Conservation (phyloP, 371 early-diverging fungal genomes). For the Entomophthora muscae region DNA sequence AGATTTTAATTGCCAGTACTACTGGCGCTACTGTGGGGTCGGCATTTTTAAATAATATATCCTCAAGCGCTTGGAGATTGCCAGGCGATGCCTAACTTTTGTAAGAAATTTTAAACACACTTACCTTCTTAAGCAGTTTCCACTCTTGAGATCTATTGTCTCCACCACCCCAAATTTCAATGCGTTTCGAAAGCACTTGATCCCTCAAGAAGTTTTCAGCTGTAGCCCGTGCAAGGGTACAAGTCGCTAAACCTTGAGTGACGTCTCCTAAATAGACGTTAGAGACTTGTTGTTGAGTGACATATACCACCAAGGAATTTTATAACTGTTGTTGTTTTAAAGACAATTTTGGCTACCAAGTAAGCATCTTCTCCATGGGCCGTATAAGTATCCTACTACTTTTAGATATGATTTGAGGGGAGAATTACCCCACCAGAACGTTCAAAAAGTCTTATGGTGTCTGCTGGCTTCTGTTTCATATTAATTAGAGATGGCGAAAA, state of each 20-base stretch:
- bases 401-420: neutral
- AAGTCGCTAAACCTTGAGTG: slow-evolving; percentile 44
- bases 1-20: slow-evolving; percentile 54
- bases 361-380: slow-evolving; percentile 80
- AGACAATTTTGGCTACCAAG: slow-evolving; percentile 62
- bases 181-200: slow-evolving; percentile 33
- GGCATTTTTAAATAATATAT: slow-evolving; percentile 52
- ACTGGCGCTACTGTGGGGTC: slow-evolving; percentile 60
- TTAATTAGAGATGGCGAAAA: neutral
- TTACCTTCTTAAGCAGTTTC: neutral
- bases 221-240: slow-evolving; percentile 51
- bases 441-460: slow-evolving; percentile 53
- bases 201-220: slow-evolving; percentile 64
- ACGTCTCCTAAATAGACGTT: slow-evolving; percentile 20
- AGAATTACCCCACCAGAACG: slow-evolving; percentile 30
- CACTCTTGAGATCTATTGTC: slow-evolving; percentile 14
- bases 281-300: neutral
- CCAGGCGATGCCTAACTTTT: slow-evolving; percentile 69
- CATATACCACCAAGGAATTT: slow-evolving; percentile 65
- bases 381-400: slow-evolving; percentile 43
- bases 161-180: slow-evolving; percentile 68
- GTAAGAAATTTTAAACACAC: neutral
- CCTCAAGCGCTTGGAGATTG: slow-evolving; percentile 77
- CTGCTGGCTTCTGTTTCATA: slow-evolving; percentile 19
- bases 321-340: slow-evolving; percentile 76